phyloP scores from a whole-genome alignment of 2,329 filamentous ascomycete species.

The Cercospora beticola region DNA sequence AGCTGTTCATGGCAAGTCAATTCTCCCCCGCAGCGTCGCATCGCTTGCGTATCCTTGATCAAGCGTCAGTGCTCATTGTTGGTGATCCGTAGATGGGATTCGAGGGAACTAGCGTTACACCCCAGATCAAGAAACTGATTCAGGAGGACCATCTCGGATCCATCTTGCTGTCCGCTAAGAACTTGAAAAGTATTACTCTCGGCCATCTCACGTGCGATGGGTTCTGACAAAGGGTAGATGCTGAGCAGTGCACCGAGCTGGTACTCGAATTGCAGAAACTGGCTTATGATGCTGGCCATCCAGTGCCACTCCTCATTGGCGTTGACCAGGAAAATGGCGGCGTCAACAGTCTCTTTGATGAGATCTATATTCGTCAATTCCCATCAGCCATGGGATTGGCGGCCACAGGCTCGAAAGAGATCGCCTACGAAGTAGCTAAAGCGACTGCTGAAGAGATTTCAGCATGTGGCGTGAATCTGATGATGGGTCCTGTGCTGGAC shows the following conservation, averaged over 20 bases:
- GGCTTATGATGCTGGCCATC: constrained; percentile 85
- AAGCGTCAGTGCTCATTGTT: constrained; percentile 26
- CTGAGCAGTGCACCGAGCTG: constrained; percentile 81
- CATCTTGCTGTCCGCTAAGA: constrained; percentile 80
- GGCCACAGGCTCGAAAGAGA: constrained; percentile 79
- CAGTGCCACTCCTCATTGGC: constrained; percentile 83
- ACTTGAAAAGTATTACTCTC: constrained; percentile 68
- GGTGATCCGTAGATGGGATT: constrained; percentile 65
- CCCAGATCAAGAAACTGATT: constrained; percentile 77
- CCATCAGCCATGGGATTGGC: constrained; percentile 95
- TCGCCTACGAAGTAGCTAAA: constrained; percentile 87
- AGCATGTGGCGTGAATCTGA: constrained; percentile 92
- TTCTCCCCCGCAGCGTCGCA: constrained; percentile 10
- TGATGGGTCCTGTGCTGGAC: constrained; percentile 89
- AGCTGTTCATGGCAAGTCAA: constrained; percentile 39
- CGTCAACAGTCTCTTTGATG: constrained; percentile 94
- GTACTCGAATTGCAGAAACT: constrained; percentile 91
- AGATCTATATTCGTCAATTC: constrained; percentile 93
- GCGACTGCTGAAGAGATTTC: constrained; percentile 90
- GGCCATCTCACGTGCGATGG: background rate
- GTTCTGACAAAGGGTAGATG: constrained; percentile 59
- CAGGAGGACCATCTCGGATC: constrained; percentile 84
- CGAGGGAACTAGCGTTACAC: constrained; percentile 79
- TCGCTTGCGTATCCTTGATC: constrained; percentile 2
- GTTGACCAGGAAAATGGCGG: constrained; percentile 97